Evolutionary conservation across 768 basidiomycete species (phyloP).

Genomic region (Fomitopsis pulvina): DNA sequence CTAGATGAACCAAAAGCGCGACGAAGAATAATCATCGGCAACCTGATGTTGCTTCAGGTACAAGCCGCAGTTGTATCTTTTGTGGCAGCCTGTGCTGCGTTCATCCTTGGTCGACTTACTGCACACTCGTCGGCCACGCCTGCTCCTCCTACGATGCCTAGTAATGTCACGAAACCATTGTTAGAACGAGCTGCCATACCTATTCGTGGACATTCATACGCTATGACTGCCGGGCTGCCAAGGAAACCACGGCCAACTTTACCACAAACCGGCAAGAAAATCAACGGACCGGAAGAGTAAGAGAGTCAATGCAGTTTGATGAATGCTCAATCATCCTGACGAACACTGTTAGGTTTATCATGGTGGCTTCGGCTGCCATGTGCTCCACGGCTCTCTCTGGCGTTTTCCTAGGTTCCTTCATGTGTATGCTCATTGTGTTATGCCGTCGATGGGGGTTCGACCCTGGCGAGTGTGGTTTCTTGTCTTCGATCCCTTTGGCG

Average conservation of each 20-base stretch:
- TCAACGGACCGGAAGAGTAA: slow-evolving; percentile 31
- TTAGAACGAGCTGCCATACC: too few relatives aligned
- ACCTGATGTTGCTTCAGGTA: slow-evolving; percentile 82
- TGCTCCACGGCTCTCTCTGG: slow-evolving; percentile 73
- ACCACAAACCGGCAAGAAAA: slow-evolving; percentile 5
- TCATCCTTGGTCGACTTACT: slow-evolving; percentile 62
- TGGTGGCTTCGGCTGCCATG: slow-evolving; percentile 77
- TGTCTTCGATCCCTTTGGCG: background rate
- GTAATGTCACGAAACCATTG: background rate
- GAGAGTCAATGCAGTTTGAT: too few relatives aligned
- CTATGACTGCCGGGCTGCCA: background rate
- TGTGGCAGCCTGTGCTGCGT: slow-evolving; percentile 73
- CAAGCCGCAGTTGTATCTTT: slow-evolving; percentile 89
- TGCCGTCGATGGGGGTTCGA: slow-evolving; percentile 73
- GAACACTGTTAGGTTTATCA: slow-evolving; percentile 76
- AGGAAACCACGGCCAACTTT: slow-evolving; percentile 11
- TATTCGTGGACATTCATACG: too few relatives aligned
- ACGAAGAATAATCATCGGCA: slow-evolving; percentile 67
- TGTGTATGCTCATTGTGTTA: slow-evolving; percentile 76
- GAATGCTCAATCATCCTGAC: too few relatives aligned
- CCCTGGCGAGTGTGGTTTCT: slow-evolving; percentile 52
- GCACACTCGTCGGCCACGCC: slow-evolving; percentile 22
- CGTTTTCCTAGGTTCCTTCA: slow-evolving; percentile 83
- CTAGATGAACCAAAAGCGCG: slow-evolving; percentile 68
- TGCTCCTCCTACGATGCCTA: background rate